Evolutionary conservation across 1,284 basidiomycete species (phyloP).

Genomic region (Schizophyllum amplum): DNA sequence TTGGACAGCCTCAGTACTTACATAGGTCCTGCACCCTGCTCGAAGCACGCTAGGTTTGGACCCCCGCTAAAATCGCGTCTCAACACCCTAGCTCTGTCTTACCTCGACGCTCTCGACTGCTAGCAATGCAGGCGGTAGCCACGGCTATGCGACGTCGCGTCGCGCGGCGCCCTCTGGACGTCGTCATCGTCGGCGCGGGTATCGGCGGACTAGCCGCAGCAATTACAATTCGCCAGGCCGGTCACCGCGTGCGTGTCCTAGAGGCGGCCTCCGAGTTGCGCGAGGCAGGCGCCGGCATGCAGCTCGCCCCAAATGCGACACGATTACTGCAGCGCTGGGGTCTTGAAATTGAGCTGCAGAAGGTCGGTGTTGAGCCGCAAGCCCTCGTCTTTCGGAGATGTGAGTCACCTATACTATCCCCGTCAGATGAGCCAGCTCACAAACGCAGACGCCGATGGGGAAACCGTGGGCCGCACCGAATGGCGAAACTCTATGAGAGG

Average conservation of each 20-base stretch:
- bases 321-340: conserved; percentile 47
- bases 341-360: conserved; percentile 31
- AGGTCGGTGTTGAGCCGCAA: conserved; percentile 33
- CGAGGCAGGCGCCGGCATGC: conserved; percentile 41
- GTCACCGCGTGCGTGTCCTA: conserved; percentile 7
- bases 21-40: too few relatives aligned
- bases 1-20: too few relatives aligned
- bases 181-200: conserved; percentile 11
- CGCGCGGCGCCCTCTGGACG: conserved; percentile 1
- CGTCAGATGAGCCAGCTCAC: not conserved
- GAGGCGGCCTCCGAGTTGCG: conserved; percentile 22
- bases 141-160: not conserved
- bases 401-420: conserved; percentile 16
- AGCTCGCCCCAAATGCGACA: conserved; percentile 38
- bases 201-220: conserved; percentile 11
- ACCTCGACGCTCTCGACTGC: not conserved
- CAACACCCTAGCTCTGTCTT: too few relatives aligned
- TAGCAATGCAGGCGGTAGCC: not conserved
- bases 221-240: conserved; percentile 6
- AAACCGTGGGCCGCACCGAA: conserved; percentile 35
- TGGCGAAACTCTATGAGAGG: conserved; percentile 33
- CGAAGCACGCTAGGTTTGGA: too few relatives aligned
- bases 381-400: conserved; percentile 39
- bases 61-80: too few relatives aligned
- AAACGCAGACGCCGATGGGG: conserved; percentile 29